phyloP scores from a whole-genome alignment of 2,329 filamentous ascomycete genomes.

The Rutstroemia sp. region DNA sequence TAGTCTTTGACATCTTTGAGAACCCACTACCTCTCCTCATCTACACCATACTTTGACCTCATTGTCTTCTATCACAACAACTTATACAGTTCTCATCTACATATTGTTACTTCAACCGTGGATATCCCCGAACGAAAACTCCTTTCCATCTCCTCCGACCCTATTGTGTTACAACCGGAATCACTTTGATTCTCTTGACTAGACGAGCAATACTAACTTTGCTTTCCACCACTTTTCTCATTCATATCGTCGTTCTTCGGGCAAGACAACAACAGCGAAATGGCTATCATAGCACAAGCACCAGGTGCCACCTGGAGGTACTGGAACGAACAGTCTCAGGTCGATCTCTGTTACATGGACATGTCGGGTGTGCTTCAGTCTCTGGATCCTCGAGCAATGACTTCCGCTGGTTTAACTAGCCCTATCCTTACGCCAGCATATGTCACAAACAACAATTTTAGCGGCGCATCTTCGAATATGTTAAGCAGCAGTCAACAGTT shows the following conservation, averaged over 20 bases:
- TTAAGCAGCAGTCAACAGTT: constrained; percentile 30
- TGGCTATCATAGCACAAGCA: constrained; percentile 43
- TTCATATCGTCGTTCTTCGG: constrained; percentile 24
- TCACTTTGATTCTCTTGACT: background rate
- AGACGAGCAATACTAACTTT: background rate
- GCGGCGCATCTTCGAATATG: constrained; percentile 36
- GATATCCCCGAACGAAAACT: too few relatives aligned
- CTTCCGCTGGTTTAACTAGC: constrained; percentile 35
- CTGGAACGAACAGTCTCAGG: constrained; percentile 39
- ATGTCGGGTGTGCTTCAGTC: constrained; percentile 36
- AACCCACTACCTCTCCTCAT: background rate
- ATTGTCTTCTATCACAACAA: background rate
- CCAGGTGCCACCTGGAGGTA: constrained; percentile 46
- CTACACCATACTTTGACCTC: background rate
- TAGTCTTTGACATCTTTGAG: constrained; percentile 23
- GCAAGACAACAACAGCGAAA: constrained; percentile 32
- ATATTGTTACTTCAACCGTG: too few relatives aligned
- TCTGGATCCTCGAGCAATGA: constrained; percentile 40
- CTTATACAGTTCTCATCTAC: too few relatives aligned
- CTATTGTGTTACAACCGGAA: too few relatives aligned
- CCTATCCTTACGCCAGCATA: constrained; percentile 41
- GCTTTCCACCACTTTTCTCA: background rate
- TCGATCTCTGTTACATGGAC: constrained; percentile 35
- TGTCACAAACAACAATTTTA: constrained; percentile 35
- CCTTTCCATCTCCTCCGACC: too few relatives aligned